phyloP scores from a whole-genome alignment of 164 flowering plant genomes.

The Magnolia officinalis region DNA sequence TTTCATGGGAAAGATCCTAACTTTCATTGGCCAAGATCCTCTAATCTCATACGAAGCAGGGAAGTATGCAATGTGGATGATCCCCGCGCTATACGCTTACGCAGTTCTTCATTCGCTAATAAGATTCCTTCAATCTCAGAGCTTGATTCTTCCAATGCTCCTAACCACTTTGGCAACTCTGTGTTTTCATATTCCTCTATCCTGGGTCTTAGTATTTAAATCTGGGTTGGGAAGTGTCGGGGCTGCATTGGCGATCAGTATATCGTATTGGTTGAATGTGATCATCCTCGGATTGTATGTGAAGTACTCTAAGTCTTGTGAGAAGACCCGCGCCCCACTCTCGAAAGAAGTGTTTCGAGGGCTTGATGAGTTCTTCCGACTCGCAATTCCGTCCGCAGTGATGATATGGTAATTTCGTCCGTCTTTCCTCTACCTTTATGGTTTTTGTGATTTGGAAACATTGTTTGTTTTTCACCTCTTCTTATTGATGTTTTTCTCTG shows the following conservation, averaged over 20 bases:
- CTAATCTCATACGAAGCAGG: constrained; percentile 48
- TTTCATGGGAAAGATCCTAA: constrained; percentile 38
- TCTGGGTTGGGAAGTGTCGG: constrained; percentile 39
- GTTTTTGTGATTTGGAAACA: not conserved
- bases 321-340: constrained; percentile 50
- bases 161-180: constrained; percentile 30
- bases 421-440: not conserved
- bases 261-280: constrained; percentile 50
- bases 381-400: constrained; percentile 77
- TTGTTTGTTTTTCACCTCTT: too few species aligned
- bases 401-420: constrained; percentile 64
- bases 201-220: constrained; percentile 51
- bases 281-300: constrained; percentile 35
- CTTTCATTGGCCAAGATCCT: constrained; percentile 52
- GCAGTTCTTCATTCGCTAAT: constrained; percentile 44
- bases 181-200: constrained; percentile 39
- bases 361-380: constrained; percentile 50
- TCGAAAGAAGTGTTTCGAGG: constrained; percentile 59
- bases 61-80: constrained; percentile 33
- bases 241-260: constrained; percentile 41
- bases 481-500: not conserved
- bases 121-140: constrained; percentile 46
- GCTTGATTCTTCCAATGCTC: constrained; percentile 43
- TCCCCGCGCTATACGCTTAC: constrained; percentile 49
- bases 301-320: constrained; percentile 44